A percentile compares a stretch with the other conserved stretches of the same genome.
Evolutionary conservation across 768 basidiomycete genomes (phyloP).

Genomic region (Leucosporidium creatinivorum): DNA sequence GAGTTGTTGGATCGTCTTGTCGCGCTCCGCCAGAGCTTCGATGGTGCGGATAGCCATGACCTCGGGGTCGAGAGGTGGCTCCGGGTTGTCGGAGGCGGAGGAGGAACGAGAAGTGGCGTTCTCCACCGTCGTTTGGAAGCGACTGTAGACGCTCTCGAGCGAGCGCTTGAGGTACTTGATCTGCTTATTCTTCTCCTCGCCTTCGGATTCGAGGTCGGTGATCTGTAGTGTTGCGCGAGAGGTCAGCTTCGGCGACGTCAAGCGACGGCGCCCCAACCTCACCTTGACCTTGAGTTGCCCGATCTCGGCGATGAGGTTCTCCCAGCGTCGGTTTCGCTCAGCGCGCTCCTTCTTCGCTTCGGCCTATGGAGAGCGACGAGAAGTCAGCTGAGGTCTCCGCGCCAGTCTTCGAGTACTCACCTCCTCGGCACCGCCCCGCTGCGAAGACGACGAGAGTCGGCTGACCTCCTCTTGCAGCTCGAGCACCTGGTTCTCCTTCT

Average conservation of each 20-base stretch:
- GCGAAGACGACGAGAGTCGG: slow-evolving; percentile 53
- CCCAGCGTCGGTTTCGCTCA: slow-evolving; percentile 57
- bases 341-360: slow-evolving; percentile 65
- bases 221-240: slow-evolving; percentile 45
- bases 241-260: background rate
- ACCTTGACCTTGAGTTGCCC: slow-evolving; percentile 64
- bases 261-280: slow-evolving; percentile 20
- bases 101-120: background rate
- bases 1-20: slow-evolving; percentile 56
- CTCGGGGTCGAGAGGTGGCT: slow-evolving; percentile 38
- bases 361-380: slow-evolving; percentile 50
- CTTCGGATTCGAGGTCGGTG: slow-evolving; percentile 49
- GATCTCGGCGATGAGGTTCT: slow-evolving; percentile 65
- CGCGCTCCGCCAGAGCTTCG: slow-evolving; percentile 60
- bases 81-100: slow-evolving; percentile 41
- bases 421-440: slow-evolving; percentile 42
- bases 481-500: slow-evolving; percentile 77
- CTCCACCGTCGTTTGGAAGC: slow-evolving; percentile 53
- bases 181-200: slow-evolving; percentile 62
- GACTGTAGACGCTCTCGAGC: slow-evolving; percentile 76
- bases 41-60: slow-evolving; percentile 64
- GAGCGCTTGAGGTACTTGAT: slow-evolving; percentile 69
- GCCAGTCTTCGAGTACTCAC: slow-evolving; percentile 53
- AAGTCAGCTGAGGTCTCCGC: background rate
- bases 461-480: slow-evolving; percentile 67